Base-by-base conservation (phyloP, 257 asterid species). In the Rubia yunnanensis region DNA sequence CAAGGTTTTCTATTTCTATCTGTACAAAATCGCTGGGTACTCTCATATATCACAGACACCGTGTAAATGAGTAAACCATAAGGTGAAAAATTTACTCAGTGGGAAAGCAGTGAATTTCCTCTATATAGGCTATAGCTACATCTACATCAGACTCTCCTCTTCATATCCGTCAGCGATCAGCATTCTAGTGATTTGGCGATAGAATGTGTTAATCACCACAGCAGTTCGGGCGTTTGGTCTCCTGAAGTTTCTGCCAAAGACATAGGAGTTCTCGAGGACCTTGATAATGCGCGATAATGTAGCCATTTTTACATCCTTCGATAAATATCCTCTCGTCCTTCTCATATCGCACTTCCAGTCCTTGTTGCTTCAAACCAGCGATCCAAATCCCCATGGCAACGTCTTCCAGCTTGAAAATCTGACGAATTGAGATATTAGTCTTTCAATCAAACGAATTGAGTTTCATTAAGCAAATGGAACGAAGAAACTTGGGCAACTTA, bases 381-480 rank as follows among this genome's bases (percentile, higher is more conserved):
- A 94, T 85, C 99, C 99, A 94, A 72, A 88, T 91, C 41, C 98
- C 99, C 98, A 94, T 88, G 10, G 96, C 95, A 10, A 90, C 96
- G 11, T 94, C 98, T 83, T 94, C 99, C 32, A 94, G 95, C 85
- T 88, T 94, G 77, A 94, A 94, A 81, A 94, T 85, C 96, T 94
- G 92, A 11, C 26, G 15, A 3, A 14, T 27, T 27, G 7, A 65
- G 57, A 56, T 18, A 4, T 60, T 56, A 54, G 41, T 22, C 9
- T 30, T 28, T 44, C 22, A 44, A 4, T 44, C 52, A n/a, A n/a
- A n/a, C n/a, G n/a, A n/a, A n/a, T n/a, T n/a, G n/a, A n/a, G n/a
- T n/a, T 44, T 44, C 22, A 6, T 44, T n/a, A 44, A 44, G 52
- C 20, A 44, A 44, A 14, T 44, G 52, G 15, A 32, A 50, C 46